Evolutionary conservation across 208 protist species (phyloP), one percentile per base, ranked within the genome.

Genomic region (Crithidia brevicula): DNA sequence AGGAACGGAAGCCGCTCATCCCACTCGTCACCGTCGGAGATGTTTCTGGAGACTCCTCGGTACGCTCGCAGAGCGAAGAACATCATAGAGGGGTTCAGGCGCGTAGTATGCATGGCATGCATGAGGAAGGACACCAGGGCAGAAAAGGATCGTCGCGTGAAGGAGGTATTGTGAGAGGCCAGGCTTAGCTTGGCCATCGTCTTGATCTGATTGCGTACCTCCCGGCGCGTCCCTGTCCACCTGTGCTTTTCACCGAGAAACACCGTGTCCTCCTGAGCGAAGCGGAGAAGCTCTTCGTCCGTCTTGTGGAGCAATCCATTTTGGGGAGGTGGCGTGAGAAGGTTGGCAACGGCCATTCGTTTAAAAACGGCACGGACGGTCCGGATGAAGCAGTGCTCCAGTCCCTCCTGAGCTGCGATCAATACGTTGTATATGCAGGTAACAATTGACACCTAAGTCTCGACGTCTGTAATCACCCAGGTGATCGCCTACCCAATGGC

Each of bases 181-280:
- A 77, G 36, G 6, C 50, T 43, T 34, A 79, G 65, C 59, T 74
- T 79, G n/a, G 65, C 66, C n/a, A 78, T 59, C 52, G 72, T 78
- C 54, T 78, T 78, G 30, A 56, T 3, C 20, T 56, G 66, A 58
- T 78, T 72, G 64, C 65, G 65, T 38, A 78, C 66, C 42, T 54
- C 28, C 6, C 72, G 53, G 20, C 61, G 8, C 9, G 4, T 15
- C 3, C 67, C 67, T 7, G 15, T 43, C 74, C 67, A 73, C 31
- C 38, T 57, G 60, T 70, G 74, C 61, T 65, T 67, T 45, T 79
- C 67, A 23, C n/a, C 67, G 10, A 79, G 66, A 53, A 74, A 74
- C 4, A 79, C 58, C 20, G 45, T 69, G 22, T 62, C 46, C 54
- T 43, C 51, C 13, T 33, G 15, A 6, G 34, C 34, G 34, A 40